Conservation (phyloP, 139 green algal genomes). For the Micromonas commoda region DNA sequence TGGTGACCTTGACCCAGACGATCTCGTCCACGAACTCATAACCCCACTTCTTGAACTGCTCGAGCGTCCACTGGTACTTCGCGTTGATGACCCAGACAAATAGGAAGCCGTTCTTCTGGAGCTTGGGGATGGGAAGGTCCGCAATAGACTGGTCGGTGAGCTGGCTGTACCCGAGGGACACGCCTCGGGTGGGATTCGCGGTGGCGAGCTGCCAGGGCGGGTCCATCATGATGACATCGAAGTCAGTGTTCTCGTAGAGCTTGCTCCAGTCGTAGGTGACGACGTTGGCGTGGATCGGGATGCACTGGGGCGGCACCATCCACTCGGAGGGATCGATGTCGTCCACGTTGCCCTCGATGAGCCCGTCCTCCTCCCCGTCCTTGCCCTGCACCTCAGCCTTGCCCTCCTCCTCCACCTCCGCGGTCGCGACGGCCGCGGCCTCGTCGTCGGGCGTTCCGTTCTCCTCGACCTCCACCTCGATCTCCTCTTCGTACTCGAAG, state of each 20-base stretch:
- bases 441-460: conserved; percentile 24
- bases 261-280: conserved; percentile 75
- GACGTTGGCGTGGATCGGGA: conserved; percentile 87
- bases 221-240: conserved; percentile 90
- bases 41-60: conserved; percentile 83
- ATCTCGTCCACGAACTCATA: conserved; percentile 94
- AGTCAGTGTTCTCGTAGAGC: conserved; percentile 46
- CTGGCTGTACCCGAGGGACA: conserved; percentile 85
- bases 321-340: conserved; percentile 62
- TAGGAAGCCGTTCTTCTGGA: conserved; percentile 73
- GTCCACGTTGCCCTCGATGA: conserved; percentile 50
- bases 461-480: conserved; percentile 13
- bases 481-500: background rate
- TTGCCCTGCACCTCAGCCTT: conserved; percentile 40
- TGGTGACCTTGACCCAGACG: conserved; percentile 92
- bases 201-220: conserved; percentile 92
- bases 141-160: conserved; percentile 74
- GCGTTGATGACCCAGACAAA: conserved; percentile 96
- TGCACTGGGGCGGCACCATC: conserved; percentile 78
- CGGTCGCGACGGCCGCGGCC: background rate
- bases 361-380: conserved; percentile 47
- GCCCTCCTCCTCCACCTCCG: conserved; percentile 9
- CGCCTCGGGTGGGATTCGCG: conserved; percentile 81
- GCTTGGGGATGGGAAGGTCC: conserved; percentile 61
- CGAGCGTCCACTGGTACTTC: conserved; percentile 83